Percentiles rank a stretch among this genome's conserved stretches.
phyloP scores from a whole-genome alignment of 805 yeast genomes.

The Spathaspora sp. region DNA sequence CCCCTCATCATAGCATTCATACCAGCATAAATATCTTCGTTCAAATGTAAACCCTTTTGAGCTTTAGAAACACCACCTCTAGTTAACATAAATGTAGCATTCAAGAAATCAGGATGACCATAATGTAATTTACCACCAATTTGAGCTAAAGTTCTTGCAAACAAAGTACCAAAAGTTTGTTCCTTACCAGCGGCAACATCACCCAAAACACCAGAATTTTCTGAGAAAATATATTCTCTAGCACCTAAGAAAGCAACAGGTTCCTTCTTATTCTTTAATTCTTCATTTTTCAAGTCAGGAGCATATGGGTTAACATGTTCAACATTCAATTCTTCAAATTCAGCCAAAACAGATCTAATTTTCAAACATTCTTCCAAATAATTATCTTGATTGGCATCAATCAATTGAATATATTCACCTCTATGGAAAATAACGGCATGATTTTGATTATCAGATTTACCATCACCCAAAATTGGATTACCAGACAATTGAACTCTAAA shows the following conservation, averaged over 20 bases:
- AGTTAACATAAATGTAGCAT: slow-evolving; percentile 73
- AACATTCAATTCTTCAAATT: slow-evolving; percentile 58
- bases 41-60: slow-evolving; percentile 76
- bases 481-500: slow-evolving; percentile 68
- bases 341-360: slow-evolving; percentile 69
- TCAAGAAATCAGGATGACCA: slow-evolving; percentile 84
- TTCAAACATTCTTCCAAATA: slow-evolving; percentile 79
- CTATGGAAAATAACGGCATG: slow-evolving; percentile 70
- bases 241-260: slow-evolving; percentile 86
- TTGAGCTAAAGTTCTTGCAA: slow-evolving; percentile 77
- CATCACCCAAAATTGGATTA: slow-evolving; percentile 80
- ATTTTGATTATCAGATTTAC: slow-evolving; percentile 81
- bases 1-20: slow-evolving; percentile 77
- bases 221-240: slow-evolving; percentile 79
- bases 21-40: slow-evolving; percentile 86
- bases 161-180: slow-evolving; percentile 82
- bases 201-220: slow-evolving; percentile 76
- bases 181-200: slow-evolving; percentile 89
- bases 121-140: slow-evolving; percentile 82
- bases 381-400: slow-evolving; percentile 84
- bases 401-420: slow-evolving; percentile 76
- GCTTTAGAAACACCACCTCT: slow-evolving; percentile 88
- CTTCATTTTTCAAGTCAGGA: slow-evolving; percentile 60
- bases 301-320: slow-evolving; percentile 83
- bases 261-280: slow-evolving; percentile 36